These are phyloP conservation scores for Botryosphaeria agaves DNA, from an alignment of 2,329 filamentous ascomycete genomes.

Conservation along the genomic window DNA sequence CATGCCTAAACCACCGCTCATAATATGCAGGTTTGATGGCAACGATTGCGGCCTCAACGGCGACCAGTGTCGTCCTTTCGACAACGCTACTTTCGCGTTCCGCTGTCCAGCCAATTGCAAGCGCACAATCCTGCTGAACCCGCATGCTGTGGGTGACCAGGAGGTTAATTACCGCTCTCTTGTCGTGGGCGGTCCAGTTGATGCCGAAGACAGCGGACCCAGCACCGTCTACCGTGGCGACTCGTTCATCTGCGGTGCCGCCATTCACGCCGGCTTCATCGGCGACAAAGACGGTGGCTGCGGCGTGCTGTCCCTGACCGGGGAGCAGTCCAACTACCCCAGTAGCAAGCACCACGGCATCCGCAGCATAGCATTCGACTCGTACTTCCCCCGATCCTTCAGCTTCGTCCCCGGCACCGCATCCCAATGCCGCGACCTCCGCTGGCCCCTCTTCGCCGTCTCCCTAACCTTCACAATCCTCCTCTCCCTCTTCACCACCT, in stretches of 20 bases:
- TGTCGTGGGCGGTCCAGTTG: slow-evolving; percentile 35
- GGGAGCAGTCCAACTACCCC: slow-evolving; percentile 45
- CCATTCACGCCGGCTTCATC: slow-evolving; percentile 69
- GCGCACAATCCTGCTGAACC: slow-evolving; percentile 47
- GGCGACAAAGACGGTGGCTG: slow-evolving; percentile 59
- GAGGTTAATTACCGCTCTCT: slow-evolving; percentile 38
- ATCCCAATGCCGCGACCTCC: slow-evolving; percentile 56
- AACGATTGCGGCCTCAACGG: slow-evolving; percentile 63
- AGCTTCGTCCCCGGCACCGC: slow-evolving; percentile 50
- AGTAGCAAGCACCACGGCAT: slow-evolving; percentile 57
- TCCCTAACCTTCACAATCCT: slow-evolving; percentile 64
- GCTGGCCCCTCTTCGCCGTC: slow-evolving; percentile 71
- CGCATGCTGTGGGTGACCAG: slow-evolving; percentile 55
- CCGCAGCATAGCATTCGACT: slow-evolving; percentile 59
- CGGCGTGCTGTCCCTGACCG: slow-evolving; percentile 60
- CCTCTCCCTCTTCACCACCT: slow-evolving; percentile 67
- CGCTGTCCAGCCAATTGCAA: slow-evolving; percentile 58
- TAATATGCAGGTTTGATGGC: slow-evolving; percentile 29
- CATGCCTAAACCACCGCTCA: too few relatives aligned
- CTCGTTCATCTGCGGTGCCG: slow-evolving; percentile 72
- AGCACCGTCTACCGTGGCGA: slow-evolving; percentile 65
- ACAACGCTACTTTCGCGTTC: slow-evolving; percentile 52
- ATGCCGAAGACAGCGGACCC: slow-evolving; percentile 19
- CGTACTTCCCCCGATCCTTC: slow-evolving; percentile 78
- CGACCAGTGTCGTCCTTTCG: slow-evolving; percentile 57